A percentile compares a stretch with the other conserved stretches of the same genome.
These are phyloP conservation scores for Auricularia cornea DNA, from an alignment of 768 basidiomycete species.

Conservation along the genomic window DNA sequence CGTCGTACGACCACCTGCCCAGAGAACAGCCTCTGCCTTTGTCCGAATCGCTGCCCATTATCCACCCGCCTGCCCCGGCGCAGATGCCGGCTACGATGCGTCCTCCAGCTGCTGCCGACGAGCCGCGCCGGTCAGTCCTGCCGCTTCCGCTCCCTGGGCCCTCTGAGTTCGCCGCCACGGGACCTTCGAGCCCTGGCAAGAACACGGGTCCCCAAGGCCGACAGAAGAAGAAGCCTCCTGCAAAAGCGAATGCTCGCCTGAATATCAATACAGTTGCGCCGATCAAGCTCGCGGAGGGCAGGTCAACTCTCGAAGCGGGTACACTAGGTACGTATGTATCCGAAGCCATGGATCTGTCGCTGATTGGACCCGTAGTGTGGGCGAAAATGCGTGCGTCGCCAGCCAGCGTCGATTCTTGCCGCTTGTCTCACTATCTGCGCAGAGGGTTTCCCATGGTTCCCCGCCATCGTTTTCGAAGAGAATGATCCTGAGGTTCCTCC, in stretches of 20 bases:
- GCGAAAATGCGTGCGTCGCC: constrained; percentile 57
- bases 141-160: no score
- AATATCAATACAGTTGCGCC: background rate
- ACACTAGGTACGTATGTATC: constrained; percentile 52
- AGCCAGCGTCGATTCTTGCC: background rate
- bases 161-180: background rate
- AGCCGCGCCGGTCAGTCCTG: no score
- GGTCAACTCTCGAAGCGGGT: constrained; percentile 27
- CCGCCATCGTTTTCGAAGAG: constrained; percentile 65
- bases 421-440: background rate
- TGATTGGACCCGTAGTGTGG: constrained; percentile 51
- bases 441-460: constrained; percentile 62
- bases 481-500: constrained; percentile 51
- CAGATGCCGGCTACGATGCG: no score
- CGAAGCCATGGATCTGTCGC: constrained; percentile 1
- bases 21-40: no score
- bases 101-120: no score
- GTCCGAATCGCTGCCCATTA: no score
- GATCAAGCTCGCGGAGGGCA: background rate
- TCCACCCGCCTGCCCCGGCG: no score
- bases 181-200: background rate
- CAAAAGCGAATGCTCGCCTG: background rate
- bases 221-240: background rate
- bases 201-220: background rate
- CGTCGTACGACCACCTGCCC: no score